These are phyloP conservation scores for Pseudocercospora vitis DNA, from an alignment of 2,329 filamentous ascomycete species.

Conservation along the genomic window DNA sequence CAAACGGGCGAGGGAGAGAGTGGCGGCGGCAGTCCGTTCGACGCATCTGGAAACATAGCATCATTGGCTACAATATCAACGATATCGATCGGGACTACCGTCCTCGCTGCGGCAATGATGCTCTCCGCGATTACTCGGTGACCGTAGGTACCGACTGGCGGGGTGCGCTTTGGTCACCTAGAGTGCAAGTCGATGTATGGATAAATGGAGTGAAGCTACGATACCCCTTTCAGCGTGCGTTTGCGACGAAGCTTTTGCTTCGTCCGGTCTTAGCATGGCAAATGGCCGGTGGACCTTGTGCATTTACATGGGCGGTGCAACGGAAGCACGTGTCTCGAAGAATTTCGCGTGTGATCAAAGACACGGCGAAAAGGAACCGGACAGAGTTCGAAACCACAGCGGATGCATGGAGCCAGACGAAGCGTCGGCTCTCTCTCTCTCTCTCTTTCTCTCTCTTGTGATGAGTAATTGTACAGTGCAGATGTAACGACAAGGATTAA, in stretches of 20 bases:
- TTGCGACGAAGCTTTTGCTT: slow-evolving; percentile 6
- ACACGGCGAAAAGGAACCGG: not conserved
- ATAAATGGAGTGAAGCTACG: slow-evolving; percentile 7
- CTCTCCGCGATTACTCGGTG: slow-evolving; percentile 9
- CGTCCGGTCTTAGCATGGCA: slow-evolving; percentile 4
- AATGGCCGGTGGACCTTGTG: slow-evolving; percentile 4
- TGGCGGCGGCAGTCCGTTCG: slow-evolving; percentile 50
- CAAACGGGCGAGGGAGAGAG: slow-evolving; percentile 38
- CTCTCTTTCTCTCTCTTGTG: no score
- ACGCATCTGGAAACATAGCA: slow-evolving; percentile 30
- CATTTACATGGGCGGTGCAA: slow-evolving; percentile 7
- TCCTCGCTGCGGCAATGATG: slow-evolving; percentile 8
- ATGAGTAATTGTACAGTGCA: slow-evolving; percentile 2
- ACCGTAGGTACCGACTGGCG: slow-evolving; percentile 6
- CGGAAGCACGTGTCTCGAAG: not conserved
- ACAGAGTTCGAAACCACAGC: not conserved
- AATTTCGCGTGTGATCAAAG: not conserved
- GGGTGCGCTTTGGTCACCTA: not conserved
- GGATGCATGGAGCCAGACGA: not conserved
- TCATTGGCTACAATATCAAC: slow-evolving; percentile 8
- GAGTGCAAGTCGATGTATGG: not conserved
- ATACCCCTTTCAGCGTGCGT: slow-evolving; percentile 7
- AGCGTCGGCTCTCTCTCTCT: slow-evolving; percentile 1
- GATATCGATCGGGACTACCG: not conserved
- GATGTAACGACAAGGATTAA: not conserved